A percentile compares a stretch with the other conserved stretches of the same genome.
These are phyloP conservation scores for Inonotus obliquus DNA, from an alignment of 1,284 basidiomycete species.

Conservation along the genomic window DNA sequence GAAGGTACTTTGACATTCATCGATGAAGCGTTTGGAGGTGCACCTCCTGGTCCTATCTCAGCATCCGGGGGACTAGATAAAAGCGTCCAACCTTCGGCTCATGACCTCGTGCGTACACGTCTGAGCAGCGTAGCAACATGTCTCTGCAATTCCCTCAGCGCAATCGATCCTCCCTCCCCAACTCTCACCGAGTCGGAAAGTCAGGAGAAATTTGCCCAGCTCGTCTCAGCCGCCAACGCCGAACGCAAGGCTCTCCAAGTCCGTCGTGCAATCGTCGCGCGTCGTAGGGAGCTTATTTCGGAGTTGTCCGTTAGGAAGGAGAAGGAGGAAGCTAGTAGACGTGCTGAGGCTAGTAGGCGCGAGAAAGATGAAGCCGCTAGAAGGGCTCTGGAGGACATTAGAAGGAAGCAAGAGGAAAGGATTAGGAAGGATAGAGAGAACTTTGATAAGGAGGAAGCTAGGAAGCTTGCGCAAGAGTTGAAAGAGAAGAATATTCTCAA, in stretches of 20 bases:
- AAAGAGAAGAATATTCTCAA: constrained; percentile 85
- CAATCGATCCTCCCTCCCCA: constrained; percentile 39
- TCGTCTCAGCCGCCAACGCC: constrained; percentile 56
- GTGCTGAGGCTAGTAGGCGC: constrained; percentile 66
- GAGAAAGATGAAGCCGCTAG: constrained; percentile 75
- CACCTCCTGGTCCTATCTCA: constrained; percentile 18
- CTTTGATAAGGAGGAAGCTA: constrained; percentile 82
- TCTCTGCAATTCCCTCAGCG: constrained; percentile 65
- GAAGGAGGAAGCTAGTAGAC: constrained; percentile 83
- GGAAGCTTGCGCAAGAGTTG: constrained; percentile 84
- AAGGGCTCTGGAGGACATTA: constrained; percentile 64
- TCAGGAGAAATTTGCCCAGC: constrained; percentile 45
- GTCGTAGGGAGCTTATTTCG: constrained; percentile 83
- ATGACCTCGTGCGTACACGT: constrained; percentile 70
- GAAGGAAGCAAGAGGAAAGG: constrained; percentile 73
- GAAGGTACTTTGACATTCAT: constrained; percentile 84
- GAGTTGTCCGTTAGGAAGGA: constrained; percentile 86
- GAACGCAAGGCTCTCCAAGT: constrained; percentile 77
- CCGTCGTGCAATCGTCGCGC: constrained; percentile 79
- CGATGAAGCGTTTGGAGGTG: constrained; percentile 59
- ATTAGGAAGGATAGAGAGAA: constrained; percentile 80
- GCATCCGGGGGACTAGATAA: constrained; percentile 29
- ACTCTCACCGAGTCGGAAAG: constrained; percentile 46
- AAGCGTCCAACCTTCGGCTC: constrained; percentile 62
- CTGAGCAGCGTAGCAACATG: constrained; percentile 72